Base-by-base conservation (phyloP, 1,284 basidiomycete genomes). In the Flammula alnicola region DNA sequence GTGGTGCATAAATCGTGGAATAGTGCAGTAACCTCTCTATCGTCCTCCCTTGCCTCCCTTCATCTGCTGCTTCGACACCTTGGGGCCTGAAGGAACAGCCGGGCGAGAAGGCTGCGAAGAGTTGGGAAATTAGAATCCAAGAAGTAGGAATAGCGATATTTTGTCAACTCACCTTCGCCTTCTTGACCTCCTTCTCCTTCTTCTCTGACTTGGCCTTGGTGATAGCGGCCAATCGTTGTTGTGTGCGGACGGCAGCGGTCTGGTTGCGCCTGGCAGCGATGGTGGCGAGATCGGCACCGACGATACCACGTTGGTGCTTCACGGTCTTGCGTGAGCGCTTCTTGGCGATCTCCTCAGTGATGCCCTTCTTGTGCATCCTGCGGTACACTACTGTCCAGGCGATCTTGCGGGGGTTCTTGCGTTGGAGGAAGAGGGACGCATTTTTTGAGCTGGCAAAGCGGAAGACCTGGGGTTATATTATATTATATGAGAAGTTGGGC, bases 331-430 rank as follows among this genome's bases (percentile, higher is more conserved):
- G 91, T 52, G 92, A 93, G 64, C 95, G 91, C 83, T 97, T 98
- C 94, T 98, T 99, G 69, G 95, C 93, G 48, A 95, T 88, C 76
- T 99, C 96, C 80, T 99, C 96, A 47, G 95, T 95, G 72, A 99
- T 86, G 74, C 95, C 96, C 90, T 99, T 99, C 88, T 97, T 98
- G 87, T 99, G 97, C 88, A 98, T 95, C 66, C 94, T 90, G 64
- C 96, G 91, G 87, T 93, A 99, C 54, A 95, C 88, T 68, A 86
- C 80, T 53, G 96, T 99, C 97, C 96, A 99, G 60, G 96, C 91
- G 76, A 99, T 95, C 88, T 99, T 98, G 72, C 96, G 93, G 49
- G 97, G 96, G 84, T 99, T 99, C 83, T 99, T 99, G 80, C 96
- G 93, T 77, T 99, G 97, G 56, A 94, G 81, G 90, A 99, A 99